Percentiles rank a stretch among this genome's conserved stretches.
Evolutionary conservation across 2,329 filamentous ascomycete genomes (phyloP).

Genomic region (Ophiostoma sp.): DNA sequence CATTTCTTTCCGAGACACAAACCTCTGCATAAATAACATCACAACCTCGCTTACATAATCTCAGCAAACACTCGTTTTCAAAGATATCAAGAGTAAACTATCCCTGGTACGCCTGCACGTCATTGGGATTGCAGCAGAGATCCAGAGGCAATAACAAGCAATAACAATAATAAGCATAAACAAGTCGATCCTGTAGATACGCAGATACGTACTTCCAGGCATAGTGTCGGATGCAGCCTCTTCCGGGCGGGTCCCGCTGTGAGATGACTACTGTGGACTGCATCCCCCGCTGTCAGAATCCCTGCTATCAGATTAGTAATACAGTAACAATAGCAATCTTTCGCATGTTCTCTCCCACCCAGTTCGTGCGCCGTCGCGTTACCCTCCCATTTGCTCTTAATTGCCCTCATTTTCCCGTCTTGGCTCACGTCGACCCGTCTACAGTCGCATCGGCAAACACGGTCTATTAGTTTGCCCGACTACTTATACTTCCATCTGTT

Average conservation of each 20-base stretch:
- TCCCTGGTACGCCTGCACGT: no score
- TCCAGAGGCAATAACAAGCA: not conserved
- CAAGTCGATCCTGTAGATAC: not conserved
- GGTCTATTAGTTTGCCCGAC: not conserved
- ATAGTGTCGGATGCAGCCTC: slow-evolving; percentile 16
- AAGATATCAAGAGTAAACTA: no score
- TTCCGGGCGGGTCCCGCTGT: slow-evolving; percentile 12
- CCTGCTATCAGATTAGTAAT: not conserved
- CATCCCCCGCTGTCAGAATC: not conserved
- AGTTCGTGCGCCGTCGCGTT: not conserved
- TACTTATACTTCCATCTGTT: not conserved
- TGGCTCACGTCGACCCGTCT: not conserved
- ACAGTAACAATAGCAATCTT: not conserved
- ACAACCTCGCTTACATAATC: no score
- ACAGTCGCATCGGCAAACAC: slow-evolving; percentile 3
- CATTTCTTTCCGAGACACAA: no score
- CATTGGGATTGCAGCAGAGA: no score
- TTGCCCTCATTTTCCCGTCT: not conserved
- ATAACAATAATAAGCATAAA: not conserved
- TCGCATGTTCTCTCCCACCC: not conserved
- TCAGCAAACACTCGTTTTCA: no score
- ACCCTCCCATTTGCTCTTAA: not conserved
- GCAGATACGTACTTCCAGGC: not conserved
- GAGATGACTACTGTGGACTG: not conserved
- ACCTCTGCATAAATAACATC: no score